Conservation (phyloP, 768 basidiomycete species). For the Phlegmacium glaucopus region DNA sequence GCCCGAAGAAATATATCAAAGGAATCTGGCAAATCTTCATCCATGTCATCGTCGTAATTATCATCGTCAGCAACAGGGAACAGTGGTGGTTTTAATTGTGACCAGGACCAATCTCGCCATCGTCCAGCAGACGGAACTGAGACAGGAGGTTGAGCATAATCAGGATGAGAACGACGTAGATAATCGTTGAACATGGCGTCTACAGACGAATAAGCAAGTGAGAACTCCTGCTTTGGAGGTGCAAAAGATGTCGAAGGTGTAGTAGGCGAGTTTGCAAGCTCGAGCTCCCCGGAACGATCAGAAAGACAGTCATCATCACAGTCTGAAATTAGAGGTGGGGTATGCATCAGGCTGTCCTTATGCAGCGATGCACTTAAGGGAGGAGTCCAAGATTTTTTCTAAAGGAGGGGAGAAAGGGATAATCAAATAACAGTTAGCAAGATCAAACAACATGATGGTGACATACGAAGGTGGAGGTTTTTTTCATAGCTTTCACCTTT, state of each 20-base stretch:
- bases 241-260: constrained; percentile 7
- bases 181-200: constrained; percentile 26
- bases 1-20: constrained; percentile 14
- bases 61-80: constrained; percentile 18
- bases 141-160: constrained; percentile 14
- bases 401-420: constrained; percentile 16
- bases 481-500: constrained; percentile 19
- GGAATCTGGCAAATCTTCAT: constrained; percentile 11
- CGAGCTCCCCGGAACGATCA: constrained; percentile 12
- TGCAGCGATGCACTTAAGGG: constrained; percentile 22
- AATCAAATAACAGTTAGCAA: constrained; percentile 14
- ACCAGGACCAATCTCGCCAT: constrained; percentile 45
- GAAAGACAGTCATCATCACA: constrained; percentile 20
- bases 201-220: no score
- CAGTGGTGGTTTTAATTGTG: constrained; percentile 33
- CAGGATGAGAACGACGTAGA: constrained; percentile 28
- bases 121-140: constrained; percentile 11
- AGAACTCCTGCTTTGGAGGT: background rate
- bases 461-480: constrained; percentile 14
- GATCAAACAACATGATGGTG: constrained; percentile 10
- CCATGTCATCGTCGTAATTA: constrained; percentile 9
- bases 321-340: constrained; percentile 22
- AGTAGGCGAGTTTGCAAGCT: constrained; percentile 5
- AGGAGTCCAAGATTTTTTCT: constrained; percentile 28
- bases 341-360: constrained; percentile 11